Base-by-base conservation (phyloP, 2,329 filamentous ascomycete genomes). In the Alternaria atra region DNA sequence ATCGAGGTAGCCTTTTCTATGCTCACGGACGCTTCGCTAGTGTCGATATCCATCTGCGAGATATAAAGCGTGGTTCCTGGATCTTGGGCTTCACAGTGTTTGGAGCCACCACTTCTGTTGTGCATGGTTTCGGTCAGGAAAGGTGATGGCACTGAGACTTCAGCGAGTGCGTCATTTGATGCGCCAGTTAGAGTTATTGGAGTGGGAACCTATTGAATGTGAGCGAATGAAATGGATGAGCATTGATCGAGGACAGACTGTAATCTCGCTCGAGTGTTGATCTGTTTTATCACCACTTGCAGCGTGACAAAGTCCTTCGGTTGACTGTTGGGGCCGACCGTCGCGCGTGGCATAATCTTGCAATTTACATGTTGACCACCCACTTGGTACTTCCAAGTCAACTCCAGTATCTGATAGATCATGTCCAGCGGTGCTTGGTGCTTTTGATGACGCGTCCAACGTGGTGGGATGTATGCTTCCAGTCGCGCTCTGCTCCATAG, bases 161-260 rank as follows among this genome's bases (percentile, higher is more conserved):
- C 25, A 5, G 35, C 8, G 15, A 13, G 15, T 35, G 35, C 20
- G 25, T 3, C 30, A 6, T 42, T 32, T 25, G 39, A 48, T 17
- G 46, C 30, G 25, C 29, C 47, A 8, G n/a, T 20, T 17, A 12
- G 20, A 29, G 50, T 10, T 30, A 42, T 15, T 20, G 25, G 32
- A 25, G 44, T 42, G n/a, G 32, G 32, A 35, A 35, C 39, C 60
- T 59, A 42, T 12, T 17, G 10, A 32, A 37, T 52, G 52, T 63
- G 57, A 65, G 72, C 47, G 39, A 40, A 25, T 20, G 43, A 7
- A 37, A 52, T 20, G 20, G 27, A 39, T 52, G 43, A 43, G 40
- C 37, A 25, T 35, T 40, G 46, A 37, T 40, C 48, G 46, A 54
- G 27, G 52, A 66, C 64, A 61, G 50, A 64, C 64, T 61, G 51